Conservation (phyloP, 495 filamentous ascomycete species). For the Tuber calosporum region DNA sequence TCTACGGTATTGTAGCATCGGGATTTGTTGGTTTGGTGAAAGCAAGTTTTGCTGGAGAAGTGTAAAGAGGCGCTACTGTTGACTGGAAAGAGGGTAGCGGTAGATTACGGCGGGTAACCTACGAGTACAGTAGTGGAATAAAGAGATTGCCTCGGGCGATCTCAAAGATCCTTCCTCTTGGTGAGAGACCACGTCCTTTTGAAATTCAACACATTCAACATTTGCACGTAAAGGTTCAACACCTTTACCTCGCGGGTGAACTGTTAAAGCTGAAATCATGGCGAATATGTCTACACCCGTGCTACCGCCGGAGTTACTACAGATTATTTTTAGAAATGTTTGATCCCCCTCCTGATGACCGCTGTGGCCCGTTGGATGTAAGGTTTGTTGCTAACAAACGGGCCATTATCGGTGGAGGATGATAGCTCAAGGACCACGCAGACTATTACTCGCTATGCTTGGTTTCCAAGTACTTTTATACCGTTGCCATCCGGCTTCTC, state of each 20-base stretch:
- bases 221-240: neutral
- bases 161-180: neutral
- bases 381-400: neutral
- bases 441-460: conserved; percentile 21
- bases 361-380: neutral
- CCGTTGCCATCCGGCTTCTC: conserved; percentile 18
- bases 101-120: neutral
- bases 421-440: conserved; percentile 2
- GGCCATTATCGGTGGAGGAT: neutral
- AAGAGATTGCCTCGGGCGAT: neutral
- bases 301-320: conserved; percentile 18
- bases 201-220: neutral
- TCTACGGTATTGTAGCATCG: neutral
- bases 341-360: neutral
- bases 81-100: neutral
- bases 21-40: neutral
- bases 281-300: neutral
- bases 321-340: conserved; percentile 21
- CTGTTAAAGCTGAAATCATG: neutral
- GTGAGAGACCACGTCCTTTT: neutral
- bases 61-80: neutral
- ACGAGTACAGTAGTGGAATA: neutral
- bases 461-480: conserved; percentile 18
- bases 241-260: neutral
- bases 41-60: neutral